Evolutionary conservation across 73 alveolate species (phyloP), one percentile per base, ranked within the genome.

Genomic region (Uronychia setigera): DNA sequence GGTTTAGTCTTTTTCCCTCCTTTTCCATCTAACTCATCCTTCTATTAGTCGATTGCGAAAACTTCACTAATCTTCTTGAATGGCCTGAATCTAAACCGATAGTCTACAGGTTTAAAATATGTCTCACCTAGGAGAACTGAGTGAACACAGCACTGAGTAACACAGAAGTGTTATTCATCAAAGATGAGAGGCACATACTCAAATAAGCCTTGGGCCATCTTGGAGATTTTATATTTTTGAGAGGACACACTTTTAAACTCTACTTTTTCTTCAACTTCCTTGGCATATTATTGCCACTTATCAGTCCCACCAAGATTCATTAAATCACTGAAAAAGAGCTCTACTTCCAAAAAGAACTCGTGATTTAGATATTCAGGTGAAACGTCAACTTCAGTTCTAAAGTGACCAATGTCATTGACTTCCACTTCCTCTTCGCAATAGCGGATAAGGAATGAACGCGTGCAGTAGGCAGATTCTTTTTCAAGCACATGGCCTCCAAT

Each of bases 401-500:
- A 95, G 78, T 90, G 93, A 76, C 97, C 94, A 0, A 93, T 78
- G 60, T 93, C 97, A 75, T 92, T 92, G 26, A 95, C 84, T 77
- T 95, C 99, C 13, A 95, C 98, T 81, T 96, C 99, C 86, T 96
- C 99, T 85, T 96, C 99, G 76, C 97, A 91, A 81, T 94, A 97
- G 58, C 99, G 86, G 77, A 95, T 95, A 90, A 97, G 74, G 88
- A 97, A 97, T 79, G 96, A 94, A 60, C 96, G 75, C 59, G 98
- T 95, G 59, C 86, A 79, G 95, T 89, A 93, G 27, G 83, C 74
- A 26, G 80, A 35, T 57, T 77, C 75, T 13, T 84, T 85, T 26
- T 77, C 92, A 1, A 32, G 60, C 14, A 89, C 58, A 19, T 75
- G 29, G 11, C 87, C 83, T 1, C 81, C 83, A 34, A 86, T 83